Evolutionary conservation across 2,329 filamentous ascomycete genomes (phyloP), one percentile per base, ranked within the genome.

Genomic region (Alternaria longipes): DNA sequence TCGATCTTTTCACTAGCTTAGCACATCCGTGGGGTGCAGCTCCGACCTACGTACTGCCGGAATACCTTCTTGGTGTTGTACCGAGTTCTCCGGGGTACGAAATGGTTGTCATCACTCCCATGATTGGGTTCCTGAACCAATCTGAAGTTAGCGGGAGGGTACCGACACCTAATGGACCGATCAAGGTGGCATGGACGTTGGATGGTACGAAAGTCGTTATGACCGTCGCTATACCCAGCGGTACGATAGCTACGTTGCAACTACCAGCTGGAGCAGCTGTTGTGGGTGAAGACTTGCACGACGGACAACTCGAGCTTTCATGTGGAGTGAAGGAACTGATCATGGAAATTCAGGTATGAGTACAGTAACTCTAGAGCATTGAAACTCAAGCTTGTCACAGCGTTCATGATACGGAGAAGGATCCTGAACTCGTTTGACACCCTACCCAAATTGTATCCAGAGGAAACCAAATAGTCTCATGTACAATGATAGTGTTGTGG

Each of bases 1-100:
- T 84, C 1, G 74, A 74, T 11, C 60, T 80, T 0, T 84, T 78
- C 65, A 84, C 82, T 1, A 81, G 78, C 42, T 66, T 82, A 1
- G 70, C 74, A 1, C 82, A 84, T 60, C 81, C 81, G 0, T 84
- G 81, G 82, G 79, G 81, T 32, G 80, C 77, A 0, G 81, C 81
- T 6, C 78, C 81, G 2, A 83, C 81, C 8, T 84, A 83, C 46
- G 65, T 84, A 3, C 55, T 84, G 18, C 56, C 61, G 2, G 67
- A 68, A 38, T 68, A 71, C 40, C 40, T 69, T n/a, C 47, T 63
- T 1, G 67, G 68, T n/a, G 56, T 71, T 2, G 26, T 41, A 14
- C 42, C 65, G 2, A 60, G 30, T 4, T 47, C 54, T 22, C 41
- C 67, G 14, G 63, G 65, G 1, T 71, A 68, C 50, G 12, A 45